Conservation (phyloP, 2,329 filamentous ascomycete genomes). For the Alternaria alternata region DNA sequence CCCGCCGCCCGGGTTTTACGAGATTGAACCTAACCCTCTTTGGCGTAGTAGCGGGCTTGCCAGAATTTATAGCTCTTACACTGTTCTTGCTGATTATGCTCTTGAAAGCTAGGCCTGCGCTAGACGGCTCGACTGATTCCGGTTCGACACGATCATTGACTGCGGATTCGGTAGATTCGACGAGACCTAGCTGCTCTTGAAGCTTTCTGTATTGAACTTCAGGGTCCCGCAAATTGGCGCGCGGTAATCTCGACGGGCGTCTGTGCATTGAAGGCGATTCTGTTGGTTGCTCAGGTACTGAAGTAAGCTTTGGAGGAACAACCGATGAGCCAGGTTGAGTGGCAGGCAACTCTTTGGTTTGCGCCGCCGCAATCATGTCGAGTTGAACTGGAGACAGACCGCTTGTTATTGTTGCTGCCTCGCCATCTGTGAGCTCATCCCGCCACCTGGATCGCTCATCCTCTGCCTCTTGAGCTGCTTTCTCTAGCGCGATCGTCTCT, state of each 20-base stretch:
- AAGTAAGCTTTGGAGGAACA: neutral
- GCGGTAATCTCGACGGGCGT: neutral
- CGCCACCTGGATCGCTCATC: conserved; percentile 21
- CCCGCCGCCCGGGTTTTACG: neutral
- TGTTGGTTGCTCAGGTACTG: neutral
- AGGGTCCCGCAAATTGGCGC: conserved; percentile 9
- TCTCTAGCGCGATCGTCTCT: conserved; percentile 20
- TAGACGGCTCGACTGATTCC: neutral
- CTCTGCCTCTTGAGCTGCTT: conserved; percentile 14
- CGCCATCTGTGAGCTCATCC: conserved; percentile 4
- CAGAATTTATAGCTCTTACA: neutral
- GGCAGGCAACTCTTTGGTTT: neutral
- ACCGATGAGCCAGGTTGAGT: neutral
- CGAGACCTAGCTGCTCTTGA: conserved; percentile 19
- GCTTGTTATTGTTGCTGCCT: neutral
- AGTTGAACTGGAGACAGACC: neutral
- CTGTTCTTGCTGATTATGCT: conserved; percentile 4
- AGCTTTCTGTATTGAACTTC: conserved; percentile 23
- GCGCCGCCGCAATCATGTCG: neutral
- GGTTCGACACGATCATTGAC: neutral
- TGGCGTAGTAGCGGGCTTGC: neutral
- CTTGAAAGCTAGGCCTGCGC: conserved; percentile 4
- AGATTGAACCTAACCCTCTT: conserved; percentile 2
- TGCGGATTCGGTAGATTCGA: neutral
- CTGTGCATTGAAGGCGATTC: neutral